Conservation (phyloP, 2,329 filamentous ascomycete species). For the Ceratocystis cubensis region DNA sequence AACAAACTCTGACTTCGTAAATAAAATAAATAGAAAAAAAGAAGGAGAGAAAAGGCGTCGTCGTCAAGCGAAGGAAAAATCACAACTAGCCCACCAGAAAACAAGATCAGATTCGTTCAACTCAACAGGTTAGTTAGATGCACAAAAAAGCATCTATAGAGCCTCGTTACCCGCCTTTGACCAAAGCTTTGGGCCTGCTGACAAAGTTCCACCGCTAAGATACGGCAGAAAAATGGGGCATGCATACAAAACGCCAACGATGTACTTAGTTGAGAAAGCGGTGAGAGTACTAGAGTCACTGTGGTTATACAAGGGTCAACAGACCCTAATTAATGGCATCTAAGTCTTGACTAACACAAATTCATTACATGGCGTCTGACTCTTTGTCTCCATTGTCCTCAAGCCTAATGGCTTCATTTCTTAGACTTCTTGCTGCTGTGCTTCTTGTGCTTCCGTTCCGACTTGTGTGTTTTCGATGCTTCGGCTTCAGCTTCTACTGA, state of each 20-base stretch:
- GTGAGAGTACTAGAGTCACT: too few relatives aligned
- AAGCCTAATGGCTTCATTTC: neutral
- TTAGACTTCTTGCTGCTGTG: conserved; percentile 14
- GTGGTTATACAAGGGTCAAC: neutral
- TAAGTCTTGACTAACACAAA: neutral
- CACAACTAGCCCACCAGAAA: neutral
- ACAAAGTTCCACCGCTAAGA: neutral
- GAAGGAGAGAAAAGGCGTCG: neutral
- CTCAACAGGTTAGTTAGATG: neutral
- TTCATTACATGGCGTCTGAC: neutral
- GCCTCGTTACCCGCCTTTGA: neutral
- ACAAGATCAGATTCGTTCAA: neutral
- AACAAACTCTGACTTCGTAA: neutral
- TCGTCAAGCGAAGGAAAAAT: neutral
- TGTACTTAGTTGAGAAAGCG: too few relatives aligned
- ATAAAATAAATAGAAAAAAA: neutral
- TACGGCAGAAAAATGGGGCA: neutral
- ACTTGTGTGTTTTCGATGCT: neutral
- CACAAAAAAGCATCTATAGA: neutral
- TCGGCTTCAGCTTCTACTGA: neutral
- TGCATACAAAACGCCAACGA: too few relatives aligned
- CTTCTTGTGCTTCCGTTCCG: conserved; percentile 12
- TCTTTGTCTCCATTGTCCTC: neutral
- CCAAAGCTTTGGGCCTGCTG: neutral
- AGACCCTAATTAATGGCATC: neutral